Percentiles rank a stretch among this genome's conserved stretches.
phyloP scores from a whole-genome alignment of 1,284 basidiomycete species.

The Xerocomus minutiporus region DNA sequence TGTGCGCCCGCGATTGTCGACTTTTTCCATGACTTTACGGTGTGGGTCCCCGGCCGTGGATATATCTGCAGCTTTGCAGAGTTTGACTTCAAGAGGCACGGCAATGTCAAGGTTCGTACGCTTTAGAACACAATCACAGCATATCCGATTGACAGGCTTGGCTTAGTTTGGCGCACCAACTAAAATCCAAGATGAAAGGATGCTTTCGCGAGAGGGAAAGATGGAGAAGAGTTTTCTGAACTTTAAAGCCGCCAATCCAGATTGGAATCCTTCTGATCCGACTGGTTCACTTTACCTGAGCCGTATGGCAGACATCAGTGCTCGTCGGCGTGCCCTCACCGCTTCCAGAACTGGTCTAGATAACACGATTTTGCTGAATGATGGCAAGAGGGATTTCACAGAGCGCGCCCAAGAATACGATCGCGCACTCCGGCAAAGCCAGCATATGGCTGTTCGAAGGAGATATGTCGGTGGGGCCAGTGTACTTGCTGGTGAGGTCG shows the following conservation, averaged over 20 bases:
- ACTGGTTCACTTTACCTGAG: slow-evolving; percentile 81
- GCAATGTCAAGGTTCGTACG: slow-evolving; percentile 69
- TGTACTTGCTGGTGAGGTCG: slow-evolving; percentile 28
- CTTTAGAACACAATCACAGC: neutral
- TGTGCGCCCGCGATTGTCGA: slow-evolving; percentile 90
- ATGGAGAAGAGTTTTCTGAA: slow-evolving; percentile 98
- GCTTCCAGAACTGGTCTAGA: slow-evolving; percentile 30
- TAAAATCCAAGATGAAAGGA: slow-evolving; percentile 60
- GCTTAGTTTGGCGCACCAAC: slow-evolving; percentile 74
- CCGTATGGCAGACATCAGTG: slow-evolving; percentile 69
- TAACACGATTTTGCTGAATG: slow-evolving; percentile 29
- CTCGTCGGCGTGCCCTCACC: slow-evolving; percentile 37
- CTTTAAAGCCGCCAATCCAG: slow-evolving; percentile 94
- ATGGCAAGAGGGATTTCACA: slow-evolving; percentile 36
- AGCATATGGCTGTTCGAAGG: slow-evolving; percentile 47
- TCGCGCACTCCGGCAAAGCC: slow-evolving; percentile 66
- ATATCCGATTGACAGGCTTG: slow-evolving; percentile 3
- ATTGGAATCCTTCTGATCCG: slow-evolving; percentile 89
- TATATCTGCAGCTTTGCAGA: slow-evolving; percentile 98
- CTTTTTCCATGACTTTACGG: slow-evolving; percentile 94
- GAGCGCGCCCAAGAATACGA: slow-evolving; percentile 70
- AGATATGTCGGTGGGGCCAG: slow-evolving; percentile 39
- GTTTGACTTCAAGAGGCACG: slow-evolving; percentile 92
- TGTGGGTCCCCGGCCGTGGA: slow-evolving; percentile 93
- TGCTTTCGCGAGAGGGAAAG: slow-evolving; percentile 86